Percentiles rank a stretch among this genome's conserved stretches.
Evolutionary conservation across 2,329 filamentous ascomycete genomes (phyloP).

Genomic region (Fusarium pseudonygamai): DNA sequence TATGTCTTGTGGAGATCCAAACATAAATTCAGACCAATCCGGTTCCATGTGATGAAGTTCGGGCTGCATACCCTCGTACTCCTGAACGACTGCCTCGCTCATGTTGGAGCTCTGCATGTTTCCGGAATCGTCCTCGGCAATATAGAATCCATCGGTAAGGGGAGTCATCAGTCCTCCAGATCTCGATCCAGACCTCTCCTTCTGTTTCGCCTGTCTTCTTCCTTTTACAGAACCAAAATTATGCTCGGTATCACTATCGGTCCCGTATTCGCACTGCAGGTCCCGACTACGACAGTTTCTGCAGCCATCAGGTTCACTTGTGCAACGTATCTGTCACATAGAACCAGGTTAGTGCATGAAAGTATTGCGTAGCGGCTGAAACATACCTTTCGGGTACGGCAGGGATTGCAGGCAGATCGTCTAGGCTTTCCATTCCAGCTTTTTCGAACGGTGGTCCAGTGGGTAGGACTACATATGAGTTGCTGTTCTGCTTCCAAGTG

Average conservation of each 20-base stretch:
- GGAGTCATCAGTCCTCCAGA: background rate
- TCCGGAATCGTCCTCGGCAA: background rate
- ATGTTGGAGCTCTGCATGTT: background rate
- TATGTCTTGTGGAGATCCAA: background rate
- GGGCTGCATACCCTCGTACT: fast-evolving
- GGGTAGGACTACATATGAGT: background rate
- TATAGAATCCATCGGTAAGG: background rate
- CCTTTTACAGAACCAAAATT: background rate
- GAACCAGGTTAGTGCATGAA: background rate
- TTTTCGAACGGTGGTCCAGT: background rate
- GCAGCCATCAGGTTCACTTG: background rate
- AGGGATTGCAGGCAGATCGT: background rate
- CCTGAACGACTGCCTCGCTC: background rate
- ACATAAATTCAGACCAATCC: background rate
- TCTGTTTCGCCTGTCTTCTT: background rate
- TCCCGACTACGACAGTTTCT: background rate
- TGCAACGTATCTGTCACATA: background rate
- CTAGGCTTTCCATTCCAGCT: background rate
- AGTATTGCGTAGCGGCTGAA: background rate
- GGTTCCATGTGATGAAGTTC: background rate
- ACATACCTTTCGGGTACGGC: background rate
- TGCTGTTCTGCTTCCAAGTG: no score
- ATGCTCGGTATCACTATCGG: background rate
- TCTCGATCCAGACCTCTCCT: background rate
- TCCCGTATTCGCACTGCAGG: background rate